Evolutionary conservation across 75 land plant species (phyloP), one percentile per base, ranked within the genome.

Genomic region (Pseudotsuga menziesii): DNA sequence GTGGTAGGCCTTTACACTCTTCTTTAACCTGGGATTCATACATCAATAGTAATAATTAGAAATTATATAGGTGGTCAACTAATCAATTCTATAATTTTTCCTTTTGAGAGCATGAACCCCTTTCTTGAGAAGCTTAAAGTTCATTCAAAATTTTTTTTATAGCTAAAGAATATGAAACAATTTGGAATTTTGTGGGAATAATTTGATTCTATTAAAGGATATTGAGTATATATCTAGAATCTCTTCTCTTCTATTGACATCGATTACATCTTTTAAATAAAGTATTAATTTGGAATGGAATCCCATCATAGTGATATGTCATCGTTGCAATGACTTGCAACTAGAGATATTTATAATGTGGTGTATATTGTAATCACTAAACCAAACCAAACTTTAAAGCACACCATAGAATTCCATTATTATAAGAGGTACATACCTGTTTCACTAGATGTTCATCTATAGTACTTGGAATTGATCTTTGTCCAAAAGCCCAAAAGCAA

Each of bases 1-100:
- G 55, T 2, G 89, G 87, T 19, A 87, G 84, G 23, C 92, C 89
- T 79, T 83, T 85, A 60, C 92, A 90, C 55, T 87, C 86, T 54
- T 25, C 70, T 32, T 87, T 85, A 56, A 90, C 76, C 88, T 69
- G 23, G 15, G 52, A 69, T 27, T 39, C 72, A 69, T 39, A 4
- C 48, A 32, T 67, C 48, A 69, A 44, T n/a, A 39, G 8, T 7
- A 36, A 41, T 20, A 39, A 2, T 6, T 20, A 2, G 4, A 67
- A 8, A 36, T 4, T 63, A 1, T 29, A 32, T 19, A 66, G 5
- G 5, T 16, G 20, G 3, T 36, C 13, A 6, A 17, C 11, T 22
- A 66, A 64, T 35, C 22, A 66, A 4, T 14, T 5, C 16, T 6
- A 41, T 41, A n/a, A 32, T 20, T 17, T 20, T 17, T 66, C 44